Percentiles rank a stretch among this genome's conserved stretches.
phyloP scores from a whole-genome alignment of 495 filamentous ascomycete genomes.

The Letharia lupina region DNA sequence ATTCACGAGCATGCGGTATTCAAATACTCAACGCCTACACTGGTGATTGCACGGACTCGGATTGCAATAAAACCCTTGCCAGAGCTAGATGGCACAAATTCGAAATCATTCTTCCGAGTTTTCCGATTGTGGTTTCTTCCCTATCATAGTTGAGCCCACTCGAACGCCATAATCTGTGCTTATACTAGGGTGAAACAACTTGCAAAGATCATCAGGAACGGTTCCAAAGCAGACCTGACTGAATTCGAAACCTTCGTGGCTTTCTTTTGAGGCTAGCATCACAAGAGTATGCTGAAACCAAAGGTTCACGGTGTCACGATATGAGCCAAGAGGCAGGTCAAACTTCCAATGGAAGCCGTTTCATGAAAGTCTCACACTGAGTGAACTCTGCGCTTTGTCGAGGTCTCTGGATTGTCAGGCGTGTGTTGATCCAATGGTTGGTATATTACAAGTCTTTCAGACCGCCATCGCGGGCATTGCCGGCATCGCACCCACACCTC shows the following conservation, averaged over 20 bases:
- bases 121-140: neutral
- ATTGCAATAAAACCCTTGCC: neutral
- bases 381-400: neutral
- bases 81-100: neutral
- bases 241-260: neutral
- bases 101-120: neutral
- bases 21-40: neutral
- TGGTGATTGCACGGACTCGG: neutral
- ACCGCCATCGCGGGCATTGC: constrained; percentile 18
- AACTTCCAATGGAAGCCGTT: neutral
- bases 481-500: constrained; percentile 19
- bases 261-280: neutral
- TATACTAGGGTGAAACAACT: neutral
- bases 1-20: neutral
- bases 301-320: neutral
- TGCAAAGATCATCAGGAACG: neutral
- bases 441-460: constrained; percentile 1
- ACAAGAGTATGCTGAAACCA: neutral
- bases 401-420: neutral
- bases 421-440: neutral
- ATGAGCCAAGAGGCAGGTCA: neutral
- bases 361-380: neutral
- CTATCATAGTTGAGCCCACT: neutral
- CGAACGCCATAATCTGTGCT: neutral
- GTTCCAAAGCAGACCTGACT: neutral